A percentile compares a stretch with the other conserved stretches of the same genome.
These are phyloP conservation scores for Rhytidiadelphus loreus DNA, from an alignment of 225 moss, liverwort and hornwort genomes.

Conservation along the genomic window DNA sequence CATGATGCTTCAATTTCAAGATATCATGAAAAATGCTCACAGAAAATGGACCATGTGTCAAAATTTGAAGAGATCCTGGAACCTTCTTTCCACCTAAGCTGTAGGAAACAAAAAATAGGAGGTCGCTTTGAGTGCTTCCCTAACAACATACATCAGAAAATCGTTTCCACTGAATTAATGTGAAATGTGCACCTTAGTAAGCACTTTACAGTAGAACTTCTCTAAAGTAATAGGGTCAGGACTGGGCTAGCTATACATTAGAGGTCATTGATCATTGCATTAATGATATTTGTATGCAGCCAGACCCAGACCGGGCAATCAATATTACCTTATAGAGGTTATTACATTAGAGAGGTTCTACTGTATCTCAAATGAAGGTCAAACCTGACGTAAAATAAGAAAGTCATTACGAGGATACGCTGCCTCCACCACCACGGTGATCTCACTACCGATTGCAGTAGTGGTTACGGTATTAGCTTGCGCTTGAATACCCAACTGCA, in stretches of 20 bases:
- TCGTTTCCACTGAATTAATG: not conserved
- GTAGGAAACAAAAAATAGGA: not conserved
- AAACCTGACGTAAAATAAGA: conserved; percentile 37
- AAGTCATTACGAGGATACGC: conserved; percentile 71
- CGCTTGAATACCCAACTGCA: conserved; percentile 73
- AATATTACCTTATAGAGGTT: too few species aligned
- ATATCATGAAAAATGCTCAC: not conserved
- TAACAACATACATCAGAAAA: not conserved
- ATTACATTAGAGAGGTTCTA: too few species aligned
- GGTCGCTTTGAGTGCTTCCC: not conserved
- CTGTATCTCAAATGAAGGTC: not conserved
- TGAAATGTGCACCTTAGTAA: not conserved
- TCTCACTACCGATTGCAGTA: conserved; percentile 54
- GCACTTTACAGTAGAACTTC: not conserved
- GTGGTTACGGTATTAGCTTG: conserved; percentile 19
- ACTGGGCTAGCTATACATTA: not conserved
- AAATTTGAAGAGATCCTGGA: not conserved
- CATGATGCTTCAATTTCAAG: not conserved
- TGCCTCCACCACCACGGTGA: conserved; percentile 41
- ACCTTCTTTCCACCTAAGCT: too few species aligned
- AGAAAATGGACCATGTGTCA: not conserved
- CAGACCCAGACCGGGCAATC: too few species aligned
- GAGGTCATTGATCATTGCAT: too few species aligned
- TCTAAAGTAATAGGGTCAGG: not conserved
- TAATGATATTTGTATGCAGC: too few species aligned